These are phyloP conservation scores for Platanthera zijinensis DNA, from an alignment of 106 monocot genomes.

Conservation along the genomic window DNA sequence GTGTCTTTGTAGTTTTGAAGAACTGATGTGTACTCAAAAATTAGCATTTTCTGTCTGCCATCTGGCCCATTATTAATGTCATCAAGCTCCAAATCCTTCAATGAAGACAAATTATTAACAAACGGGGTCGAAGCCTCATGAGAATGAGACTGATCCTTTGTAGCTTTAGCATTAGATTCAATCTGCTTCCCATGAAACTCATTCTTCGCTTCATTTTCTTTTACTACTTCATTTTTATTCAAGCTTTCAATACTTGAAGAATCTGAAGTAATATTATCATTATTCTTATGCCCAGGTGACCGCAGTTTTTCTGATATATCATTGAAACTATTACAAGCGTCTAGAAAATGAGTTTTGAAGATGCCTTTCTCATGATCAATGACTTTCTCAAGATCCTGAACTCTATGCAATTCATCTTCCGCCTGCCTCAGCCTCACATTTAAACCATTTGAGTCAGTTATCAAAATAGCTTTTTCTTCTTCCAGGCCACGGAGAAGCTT, in stretches of 20 bases:
- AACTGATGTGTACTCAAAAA: constrained; percentile 60
- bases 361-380: constrained; percentile 18
- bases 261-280: background rate
- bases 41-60: constrained; percentile 55
- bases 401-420: constrained; percentile 19
- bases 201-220: background rate
- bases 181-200: background rate
- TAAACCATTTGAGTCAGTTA: constrained; percentile 12
- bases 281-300: constrained; percentile 5
- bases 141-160: background rate
- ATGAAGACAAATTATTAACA: background rate
- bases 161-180: constrained; percentile 13
- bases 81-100: constrained; percentile 10
- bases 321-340: constrained; percentile 17
- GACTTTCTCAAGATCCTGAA: constrained; percentile 18
- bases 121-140: background rate
- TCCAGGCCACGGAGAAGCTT: constrained; percentile 13
- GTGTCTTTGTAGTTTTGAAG: constrained; percentile 70
- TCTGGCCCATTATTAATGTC: constrained; percentile 15
- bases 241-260: background rate
- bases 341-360: constrained; percentile 11
- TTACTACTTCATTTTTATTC: background rate
- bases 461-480: constrained; percentile 21
- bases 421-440: constrained; percentile 18
- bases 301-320: constrained; percentile 24